A percentile compares a stretch with the other conserved stretches of the same genome.
Conservation (phyloP, 768 basidiomycete genomes). For the Galerina sulciceps region DNA sequence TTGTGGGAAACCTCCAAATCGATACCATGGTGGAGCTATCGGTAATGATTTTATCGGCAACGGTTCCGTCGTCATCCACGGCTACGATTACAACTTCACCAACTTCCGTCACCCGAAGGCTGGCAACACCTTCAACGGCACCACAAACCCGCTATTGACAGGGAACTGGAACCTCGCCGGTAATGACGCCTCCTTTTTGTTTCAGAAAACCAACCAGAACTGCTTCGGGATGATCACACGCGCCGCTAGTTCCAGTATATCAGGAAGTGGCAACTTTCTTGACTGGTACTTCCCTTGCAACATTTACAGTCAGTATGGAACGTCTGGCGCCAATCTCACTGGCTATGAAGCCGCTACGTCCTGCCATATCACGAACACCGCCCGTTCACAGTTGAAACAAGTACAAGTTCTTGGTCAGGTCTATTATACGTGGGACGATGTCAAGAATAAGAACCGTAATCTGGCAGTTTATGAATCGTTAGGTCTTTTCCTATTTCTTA, state of each 20-base stretch:
- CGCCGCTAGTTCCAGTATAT: slow-evolving; percentile 72
- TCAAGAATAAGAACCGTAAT: slow-evolving; percentile 70
- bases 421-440: slow-evolving; percentile 92
- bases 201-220: slow-evolving; percentile 88
- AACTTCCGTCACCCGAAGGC: slow-evolving; percentile 83
- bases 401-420: slow-evolving; percentile 78
- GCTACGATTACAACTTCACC: slow-evolving; percentile 90
- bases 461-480: slow-evolving; percentile 94
- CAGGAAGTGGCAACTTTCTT: slow-evolving; percentile 58
- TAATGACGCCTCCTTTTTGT: slow-evolving; percentile 92
- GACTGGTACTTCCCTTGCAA: slow-evolving; percentile 99
- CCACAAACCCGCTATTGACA: slow-evolving; percentile 81
- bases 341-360: slow-evolving; percentile 64
- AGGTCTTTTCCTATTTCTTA: slow-evolving; percentile 35
- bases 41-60: slow-evolving; percentile 72
- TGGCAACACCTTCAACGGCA: slow-evolving; percentile 71
- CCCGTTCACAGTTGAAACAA: slow-evolving; percentile 55
- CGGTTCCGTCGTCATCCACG: slow-evolving; percentile 90
- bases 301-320: slow-evolving; percentile 75
- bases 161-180: slow-evolving; percentile 79
- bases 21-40: slow-evolving; percentile 81
- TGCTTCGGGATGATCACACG: slow-evolving; percentile 81
- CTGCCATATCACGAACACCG: slow-evolving; percentile 70
- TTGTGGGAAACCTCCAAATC: slow-evolving; percentile 85
- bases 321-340: slow-evolving; percentile 63